Percentiles rank a stretch among this genome's conserved stretches.
Conservation (phyloP, 768 basidiomycete species). For the Suillus sp. region DNA sequence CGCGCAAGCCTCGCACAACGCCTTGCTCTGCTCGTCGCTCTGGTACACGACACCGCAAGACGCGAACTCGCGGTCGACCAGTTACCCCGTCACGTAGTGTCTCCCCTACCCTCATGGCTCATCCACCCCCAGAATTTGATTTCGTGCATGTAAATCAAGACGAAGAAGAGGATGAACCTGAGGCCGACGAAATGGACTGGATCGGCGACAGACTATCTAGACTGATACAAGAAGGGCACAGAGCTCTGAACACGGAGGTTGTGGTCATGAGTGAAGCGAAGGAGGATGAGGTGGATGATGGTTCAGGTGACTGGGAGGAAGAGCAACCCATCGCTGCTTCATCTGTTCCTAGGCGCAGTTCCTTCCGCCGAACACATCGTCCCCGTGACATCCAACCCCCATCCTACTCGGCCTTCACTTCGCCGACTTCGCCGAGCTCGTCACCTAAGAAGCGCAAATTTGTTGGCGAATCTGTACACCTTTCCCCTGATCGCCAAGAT, state of each 20-base stretch:
- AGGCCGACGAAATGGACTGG: conserved; percentile 75
- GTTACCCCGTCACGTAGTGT: conserved; percentile 30
- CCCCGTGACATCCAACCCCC: conserved; percentile 29
- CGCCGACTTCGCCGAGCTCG: conserved; percentile 30
- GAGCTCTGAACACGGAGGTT: conserved; percentile 74
- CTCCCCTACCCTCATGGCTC: conserved; percentile 32
- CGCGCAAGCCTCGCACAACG: conserved; percentile 39
- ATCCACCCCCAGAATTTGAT: conserved; percentile 45
- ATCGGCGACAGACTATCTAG: conserved; percentile 68
- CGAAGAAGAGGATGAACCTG: conserved; percentile 39
- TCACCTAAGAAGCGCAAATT: conserved; percentile 40
- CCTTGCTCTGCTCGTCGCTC: conserved; percentile 37
- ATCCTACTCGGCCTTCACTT: conserved; percentile 30
- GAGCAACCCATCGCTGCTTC: conserved; percentile 38
- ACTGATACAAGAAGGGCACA: conserved; percentile 80
- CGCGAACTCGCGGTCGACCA: conserved; percentile 28
- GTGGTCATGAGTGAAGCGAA: conserved; percentile 75
- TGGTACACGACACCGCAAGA: conserved; percentile 39
- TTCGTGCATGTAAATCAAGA: conserved; percentile 35
- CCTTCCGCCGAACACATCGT: conserved; percentile 24
- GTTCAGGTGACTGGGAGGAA: conserved; percentile 74
- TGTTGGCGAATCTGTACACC: conserved; percentile 25
- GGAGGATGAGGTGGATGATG: conserved; percentile 80
- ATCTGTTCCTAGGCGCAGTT: conserved; percentile 31
- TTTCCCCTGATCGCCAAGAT: conserved; percentile 26